A percentile compares a stretch with the other conserved stretches of the same genome.
Evolutionary conservation across 2,329 filamentous ascomycete species (phyloP).

Genomic region (Hypoxylon sp.): DNA sequence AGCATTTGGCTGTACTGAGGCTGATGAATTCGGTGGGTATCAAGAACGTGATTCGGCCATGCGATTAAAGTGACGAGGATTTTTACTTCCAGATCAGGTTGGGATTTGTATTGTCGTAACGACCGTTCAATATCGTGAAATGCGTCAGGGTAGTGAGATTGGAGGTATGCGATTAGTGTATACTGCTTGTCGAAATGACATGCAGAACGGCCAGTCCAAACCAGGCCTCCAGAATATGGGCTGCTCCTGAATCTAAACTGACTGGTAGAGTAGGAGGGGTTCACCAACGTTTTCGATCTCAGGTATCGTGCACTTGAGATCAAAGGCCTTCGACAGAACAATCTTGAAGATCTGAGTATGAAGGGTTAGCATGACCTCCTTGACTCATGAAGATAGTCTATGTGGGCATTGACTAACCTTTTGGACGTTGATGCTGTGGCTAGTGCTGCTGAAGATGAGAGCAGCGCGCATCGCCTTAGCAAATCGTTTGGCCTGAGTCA

Average conservation of each 20-base stretch:
- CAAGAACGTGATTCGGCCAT: slow-evolving; percentile 18
- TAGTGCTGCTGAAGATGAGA: slow-evolving; percentile 98
- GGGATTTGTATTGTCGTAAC: slow-evolving; percentile 32
- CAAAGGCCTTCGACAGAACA: slow-evolving; percentile 97
- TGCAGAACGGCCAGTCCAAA: slow-evolving; percentile 3
- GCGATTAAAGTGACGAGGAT: slow-evolving; percentile 9
- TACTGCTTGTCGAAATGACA: slow-evolving; percentile 4
- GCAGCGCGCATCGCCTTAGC: slow-evolving; percentile 98
- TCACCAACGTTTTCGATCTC: slow-evolving; percentile 99
- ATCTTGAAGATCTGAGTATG: slow-evolving; percentile 94
- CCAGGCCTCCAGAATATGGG: background rate
- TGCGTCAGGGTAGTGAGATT: slow-evolving; percentile 14
- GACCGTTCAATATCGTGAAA: slow-evolving; percentile 42
- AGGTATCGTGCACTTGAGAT: slow-evolving; percentile 98
- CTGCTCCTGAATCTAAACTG: slow-evolving; percentile 56
- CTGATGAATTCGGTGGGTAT: slow-evolving; percentile 3
- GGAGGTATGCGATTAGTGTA: slow-evolving; percentile 10
- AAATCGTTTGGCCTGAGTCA: slow-evolving; percentile 87
- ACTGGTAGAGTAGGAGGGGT: slow-evolving; percentile 91
- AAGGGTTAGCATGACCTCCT: slow-evolving; percentile 24
- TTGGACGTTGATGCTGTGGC: slow-evolving; percentile 99
- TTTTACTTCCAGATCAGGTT: slow-evolving; percentile 12
- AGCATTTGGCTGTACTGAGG: slow-evolving; percentile 16
- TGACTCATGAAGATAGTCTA: background rate
- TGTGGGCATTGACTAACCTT: slow-evolving; percentile 71